These are phyloP conservation scores for Eimeria maxima DNA, from an alignment of 169 alveolate genomes.

Conservation along the genomic window DNA sequence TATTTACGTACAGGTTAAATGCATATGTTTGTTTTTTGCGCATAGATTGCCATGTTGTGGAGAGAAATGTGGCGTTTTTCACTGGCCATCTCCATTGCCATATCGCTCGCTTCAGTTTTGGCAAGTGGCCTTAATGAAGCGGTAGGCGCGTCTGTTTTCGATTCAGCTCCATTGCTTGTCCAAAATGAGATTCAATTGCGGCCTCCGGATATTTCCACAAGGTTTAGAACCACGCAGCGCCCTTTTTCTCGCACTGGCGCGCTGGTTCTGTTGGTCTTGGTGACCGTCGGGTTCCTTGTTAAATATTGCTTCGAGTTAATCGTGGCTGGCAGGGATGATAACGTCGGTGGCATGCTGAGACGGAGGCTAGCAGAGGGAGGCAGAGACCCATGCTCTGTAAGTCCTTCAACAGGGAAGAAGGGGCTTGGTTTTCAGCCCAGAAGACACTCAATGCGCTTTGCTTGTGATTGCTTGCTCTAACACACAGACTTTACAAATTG, in stretches of 20 bases:
- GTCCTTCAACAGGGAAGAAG: neutral
- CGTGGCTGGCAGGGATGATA: neutral
- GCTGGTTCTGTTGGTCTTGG: neutral
- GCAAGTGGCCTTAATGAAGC: neutral
- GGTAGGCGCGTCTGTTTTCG: neutral
- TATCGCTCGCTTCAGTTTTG: neutral
- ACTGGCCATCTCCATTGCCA: neutral
- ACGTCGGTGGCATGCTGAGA: neutral
- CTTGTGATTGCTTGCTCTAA: neutral
- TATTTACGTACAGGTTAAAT: neutral
- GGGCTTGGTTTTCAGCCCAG: neutral
- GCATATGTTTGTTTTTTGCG: neutral
- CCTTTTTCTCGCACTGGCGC: neutral
- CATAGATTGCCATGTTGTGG: neutral
- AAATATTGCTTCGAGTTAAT: neutral
- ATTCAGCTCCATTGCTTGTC: neutral
- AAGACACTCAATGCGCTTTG: neutral
- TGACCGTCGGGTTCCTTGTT: neutral
- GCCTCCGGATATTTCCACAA: neutral
- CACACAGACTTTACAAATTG: neutral
- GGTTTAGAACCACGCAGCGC: neutral
- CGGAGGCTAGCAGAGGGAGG: neutral
- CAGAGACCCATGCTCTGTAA: slow-evolving; percentile 9
- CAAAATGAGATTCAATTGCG: neutral
- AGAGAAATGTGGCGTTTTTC: neutral